Base-by-base conservation (phyloP, 192 early-diverging fungal species). In the Phlyctochytrium bullatum region DNA sequence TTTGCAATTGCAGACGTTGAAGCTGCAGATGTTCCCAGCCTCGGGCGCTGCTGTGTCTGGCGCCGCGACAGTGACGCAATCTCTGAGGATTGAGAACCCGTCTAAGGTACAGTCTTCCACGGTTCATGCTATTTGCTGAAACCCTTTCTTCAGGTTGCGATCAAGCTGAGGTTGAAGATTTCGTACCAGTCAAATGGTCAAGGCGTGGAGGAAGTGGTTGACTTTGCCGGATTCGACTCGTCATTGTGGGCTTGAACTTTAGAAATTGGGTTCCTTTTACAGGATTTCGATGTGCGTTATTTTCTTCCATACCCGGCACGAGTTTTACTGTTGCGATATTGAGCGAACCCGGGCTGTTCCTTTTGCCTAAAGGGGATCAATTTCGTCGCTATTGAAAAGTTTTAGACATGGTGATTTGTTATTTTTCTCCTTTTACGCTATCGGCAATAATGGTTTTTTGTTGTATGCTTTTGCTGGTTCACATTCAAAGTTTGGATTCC, bases 51-150 rank as follows among this genome's bases (percentile, higher is more conserved):
- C 73, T 1, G 76, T 96, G 59, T 67, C 78, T 14, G 78, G 82
- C 27, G 89, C 87, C 3, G 69, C 73, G 27, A 76, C 74, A 2
- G 93, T 87, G 27, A 89, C 85, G 17, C 97, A 99, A 69, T 31
- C 80, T 16, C 86, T 99, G 80, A 83, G 86, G 35, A 86, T 98
- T 56, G 87, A 92, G 28, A 98, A 99, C 69, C 95, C 96, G 2
- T 73, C 82, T 4, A 81, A 85, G 70, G 73, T 88, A 1, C 28
- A 1, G 57, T 20, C 2, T 31, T 6, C 1, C 3, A 34, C 0
- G 47, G 20, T 20, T n/a, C 40, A 14, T 24, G 2, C 28, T 33
- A 0, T 4, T 64, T 14, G 33, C 29, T 27, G 14, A 31, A 25
- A 2, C 35, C 47, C 2, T 56, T 1, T 52, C 0, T 68, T 29